Base-by-base conservation (phyloP, 2,329 filamentous ascomycete genomes). In the Sporothrix humicola region DNA sequence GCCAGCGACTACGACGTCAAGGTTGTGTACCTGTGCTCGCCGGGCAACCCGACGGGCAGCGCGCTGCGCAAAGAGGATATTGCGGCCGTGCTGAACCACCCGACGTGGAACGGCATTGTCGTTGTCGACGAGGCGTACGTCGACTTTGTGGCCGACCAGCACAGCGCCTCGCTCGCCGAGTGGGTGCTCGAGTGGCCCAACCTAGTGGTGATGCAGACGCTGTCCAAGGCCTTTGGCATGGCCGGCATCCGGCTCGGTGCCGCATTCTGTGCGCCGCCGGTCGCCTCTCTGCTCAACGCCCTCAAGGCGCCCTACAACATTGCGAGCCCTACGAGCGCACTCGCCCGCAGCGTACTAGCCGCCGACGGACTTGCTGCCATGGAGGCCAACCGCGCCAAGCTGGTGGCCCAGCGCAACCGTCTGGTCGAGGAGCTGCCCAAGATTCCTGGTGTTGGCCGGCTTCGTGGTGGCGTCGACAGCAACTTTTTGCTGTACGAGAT, bases 251-350 rank as follows among this genome's bases (percentile, higher is more conserved):
- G 96, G 17, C 87, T 99, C 0, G 96, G 96, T 65, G 93, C 91
- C 8, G 94, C 93, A 0, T 99, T 98, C 80, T 88, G 93, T 5
- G 88, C 90, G 10, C 86, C 90, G 0, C 87, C 90, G 6, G 91
- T 99, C 75, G 94, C 95, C 1, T 82, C 84, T 17, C 85, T 99
- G 13, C 87, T 99, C 72, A 99, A 99, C 84, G 94, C 88, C 80
- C 87, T 99, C 79, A 98, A 98, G 83, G 95, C 96, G 0, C 96
- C 96, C 0, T 99, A 99, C 85, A 98, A 98, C 83, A 91, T 99
- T 78, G 92, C 94, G 3, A 95, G 91, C 78, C 94, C 94, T 0
- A 98, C 95, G 0, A 94, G 91, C 78, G 90, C 91, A 50, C 86
- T 99, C 20, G 96, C 95, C 0, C 88, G 86, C 52, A 89, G 91